Evolutionary conservation across 495 filamentous ascomycete genomes (phyloP), one percentile per base, ranked within the genome.

Genomic region (Lasiosphaeria hispida): DNA sequence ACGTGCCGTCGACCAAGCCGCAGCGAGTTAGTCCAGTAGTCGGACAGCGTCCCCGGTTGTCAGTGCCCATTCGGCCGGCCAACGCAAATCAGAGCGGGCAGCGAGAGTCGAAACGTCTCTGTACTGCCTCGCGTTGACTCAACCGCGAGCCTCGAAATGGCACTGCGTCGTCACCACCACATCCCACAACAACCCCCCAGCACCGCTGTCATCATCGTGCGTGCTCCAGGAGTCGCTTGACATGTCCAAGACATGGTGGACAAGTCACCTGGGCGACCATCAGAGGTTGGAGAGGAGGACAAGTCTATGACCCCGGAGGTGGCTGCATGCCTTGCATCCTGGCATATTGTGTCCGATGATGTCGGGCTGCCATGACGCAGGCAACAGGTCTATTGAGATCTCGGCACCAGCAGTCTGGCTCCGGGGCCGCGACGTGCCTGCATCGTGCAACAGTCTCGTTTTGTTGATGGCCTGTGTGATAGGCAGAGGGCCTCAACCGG

Each of bases 321-420:
- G 55, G 61, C 60, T 63, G 62, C 55, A 57, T 64, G 42, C 55
- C 52, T 53, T 67, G 62, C 62, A 58, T 67, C 62, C 52, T 30
- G 50, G 39, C 41, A 17, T 41, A 42, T 40, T 55, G 57, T 41
- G 57, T 54, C 50, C 54, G 53, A 59, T 41, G 43, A 57, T 39
- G 50, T 60, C 55, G 58, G 65, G 60, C 51, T 59, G 57, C 57
- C 60, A 65, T 67, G 61, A 56, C 60, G 62, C 62, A 58, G 48
- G 13, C 57, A 17, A 47, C 48, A 55, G 15, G 50, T 35, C 55
- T 58, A 57, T 58, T 19, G 41, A 55, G 63, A 66, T 64, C 55
- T 57, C 48, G 55, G 55, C 60, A 56, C 41, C 56, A 61, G 52
- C 59, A 57, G 47, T 43, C n/a, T 57, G 59, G 53, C 60, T 57